Evolutionary conservation across 495 filamentous ascomycete genomes (phyloP).

Genomic region (Lasiosphaeriaceae sp.): DNA sequence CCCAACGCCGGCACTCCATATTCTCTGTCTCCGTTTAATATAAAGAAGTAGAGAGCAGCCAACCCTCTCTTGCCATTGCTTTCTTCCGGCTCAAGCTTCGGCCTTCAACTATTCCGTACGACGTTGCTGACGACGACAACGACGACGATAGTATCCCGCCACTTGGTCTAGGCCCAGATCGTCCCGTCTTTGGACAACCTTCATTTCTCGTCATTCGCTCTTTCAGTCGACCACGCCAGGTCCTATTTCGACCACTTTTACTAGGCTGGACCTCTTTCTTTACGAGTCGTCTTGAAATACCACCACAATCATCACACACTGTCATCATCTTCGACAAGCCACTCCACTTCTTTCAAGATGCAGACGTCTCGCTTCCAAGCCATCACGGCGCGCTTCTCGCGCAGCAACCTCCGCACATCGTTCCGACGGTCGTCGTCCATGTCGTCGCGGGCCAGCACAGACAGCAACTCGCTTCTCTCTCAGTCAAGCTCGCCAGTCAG

Average conservation of each 20-base stretch:
- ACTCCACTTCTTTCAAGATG: conserved; percentile 26
- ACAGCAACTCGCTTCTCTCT: conserved; percentile 38
- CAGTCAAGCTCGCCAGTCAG: conserved; percentile 38
- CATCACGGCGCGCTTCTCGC: conserved; percentile 46
- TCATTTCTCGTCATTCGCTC: conserved; percentile 23
- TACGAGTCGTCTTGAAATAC: neutral
- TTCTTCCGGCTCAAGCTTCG: neutral
- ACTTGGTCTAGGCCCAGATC: conserved; percentile 29
- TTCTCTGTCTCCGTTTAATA: neutral
- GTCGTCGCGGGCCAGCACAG: conserved; percentile 36
- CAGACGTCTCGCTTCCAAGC: conserved; percentile 46
- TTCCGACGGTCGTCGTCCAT: conserved; percentile 44
- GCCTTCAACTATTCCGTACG: neutral
- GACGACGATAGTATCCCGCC: conserved; percentile 10
- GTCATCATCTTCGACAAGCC: neutral
- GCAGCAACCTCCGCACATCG: conserved; percentile 43
- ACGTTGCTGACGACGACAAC: conserved; percentile 13
- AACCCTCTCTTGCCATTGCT: neutral
- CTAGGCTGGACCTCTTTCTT: conserved; percentile 36
- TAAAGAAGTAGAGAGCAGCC: neutral
- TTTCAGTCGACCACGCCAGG: neutral
- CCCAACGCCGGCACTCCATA: neutral
- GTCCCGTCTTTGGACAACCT: conserved; percentile 33
- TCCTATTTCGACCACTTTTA: conserved; percentile 14
- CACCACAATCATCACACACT: neutral